Evolutionary conservation across 2,329 filamentous ascomycete species (phyloP).

Genomic region (Tothia fuscella): DNA sequence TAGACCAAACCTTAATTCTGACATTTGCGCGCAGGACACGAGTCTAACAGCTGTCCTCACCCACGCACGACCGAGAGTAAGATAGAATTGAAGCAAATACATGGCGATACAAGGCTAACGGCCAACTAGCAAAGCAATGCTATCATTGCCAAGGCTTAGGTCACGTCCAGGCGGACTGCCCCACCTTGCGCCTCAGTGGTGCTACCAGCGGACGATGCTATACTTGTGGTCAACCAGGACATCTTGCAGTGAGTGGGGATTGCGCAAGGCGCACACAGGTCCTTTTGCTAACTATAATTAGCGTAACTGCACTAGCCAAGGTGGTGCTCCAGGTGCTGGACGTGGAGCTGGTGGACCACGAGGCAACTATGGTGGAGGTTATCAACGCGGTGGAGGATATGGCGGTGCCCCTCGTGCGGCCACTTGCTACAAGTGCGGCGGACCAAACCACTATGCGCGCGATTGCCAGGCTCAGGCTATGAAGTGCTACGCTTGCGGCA

Average conservation of each 20-base stretch:
- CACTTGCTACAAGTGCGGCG: conserved; percentile 59
- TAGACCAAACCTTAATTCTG: conserved; percentile 8
- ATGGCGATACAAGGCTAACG: conserved; percentile 6
- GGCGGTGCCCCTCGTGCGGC: conserved; percentile 54
- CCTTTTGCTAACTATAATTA: conserved; percentile 21
- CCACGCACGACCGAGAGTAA: conserved; percentile 87
- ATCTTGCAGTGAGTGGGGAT: conserved; percentile 61
- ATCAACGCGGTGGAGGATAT: conserved; percentile 53
- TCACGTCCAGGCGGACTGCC: conserved; percentile 97
- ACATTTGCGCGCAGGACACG: conserved; percentile 51
- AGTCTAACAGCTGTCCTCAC: conserved; percentile 94
- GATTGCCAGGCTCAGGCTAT: conserved; percentile 97
- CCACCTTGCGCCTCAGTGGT: conserved; percentile 80
- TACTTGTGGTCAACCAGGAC: conserved; percentile 85
- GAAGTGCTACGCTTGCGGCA: conserved; percentile 97
- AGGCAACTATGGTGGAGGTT: conserved; percentile 53
- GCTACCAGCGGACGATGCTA: conserved; percentile 86
- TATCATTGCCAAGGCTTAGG: conserved; percentile 98
- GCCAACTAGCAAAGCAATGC: conserved; percentile 76
- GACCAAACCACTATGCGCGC: conserved; percentile 95
- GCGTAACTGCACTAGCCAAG: conserved; percentile 75
- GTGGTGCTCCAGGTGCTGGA: conserved; percentile 41
- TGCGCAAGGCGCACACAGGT: neutral
- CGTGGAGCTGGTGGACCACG: conserved; percentile 52
- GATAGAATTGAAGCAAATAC: conserved; percentile 16